Percentiles rank a stretch among this genome's conserved stretches.
These are phyloP conservation scores for Nemania abortiva DNA, from an alignment of 2,329 filamentous ascomycete species.

Conservation along the genomic window DNA sequence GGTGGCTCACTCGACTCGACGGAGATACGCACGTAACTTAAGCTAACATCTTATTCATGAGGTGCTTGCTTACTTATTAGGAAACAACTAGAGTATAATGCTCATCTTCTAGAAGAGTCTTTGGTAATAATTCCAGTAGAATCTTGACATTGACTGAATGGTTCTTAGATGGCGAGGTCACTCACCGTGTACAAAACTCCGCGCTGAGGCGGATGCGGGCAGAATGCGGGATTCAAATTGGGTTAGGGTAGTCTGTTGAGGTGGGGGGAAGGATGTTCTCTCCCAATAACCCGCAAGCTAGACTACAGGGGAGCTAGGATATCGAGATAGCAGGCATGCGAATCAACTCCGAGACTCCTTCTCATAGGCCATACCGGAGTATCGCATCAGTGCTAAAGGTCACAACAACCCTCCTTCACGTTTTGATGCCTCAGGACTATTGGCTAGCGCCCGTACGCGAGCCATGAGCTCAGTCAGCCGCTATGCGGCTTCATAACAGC, in stretches of 20 bases:
- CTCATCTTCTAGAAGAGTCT: not conserved
- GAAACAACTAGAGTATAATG: too few species aligned
- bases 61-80: too few species aligned
- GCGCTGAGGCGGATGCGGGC: too few species aligned
- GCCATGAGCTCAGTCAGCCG: not conserved
- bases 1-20: too few species aligned
- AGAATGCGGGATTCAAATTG: not conserved
- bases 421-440: not conserved
- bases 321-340: not conserved
- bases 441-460: not conserved
- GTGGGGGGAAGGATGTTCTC: not conserved
- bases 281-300: too few species aligned
- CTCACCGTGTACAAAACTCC: not conserved
- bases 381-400: not conserved
- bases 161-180: not conserved
- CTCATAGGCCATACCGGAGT: not conserved
- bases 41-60: too few species aligned
- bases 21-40: too few species aligned
- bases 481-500: not conserved
- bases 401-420: not conserved
- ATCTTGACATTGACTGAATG: not conserved
- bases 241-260: not conserved
- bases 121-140: not conserved
- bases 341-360: slow-evolving; percentile 14
- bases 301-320: too few species aligned